Conservation (phyloP, 805 yeast species). For the Pichia cabralensis region DNA sequence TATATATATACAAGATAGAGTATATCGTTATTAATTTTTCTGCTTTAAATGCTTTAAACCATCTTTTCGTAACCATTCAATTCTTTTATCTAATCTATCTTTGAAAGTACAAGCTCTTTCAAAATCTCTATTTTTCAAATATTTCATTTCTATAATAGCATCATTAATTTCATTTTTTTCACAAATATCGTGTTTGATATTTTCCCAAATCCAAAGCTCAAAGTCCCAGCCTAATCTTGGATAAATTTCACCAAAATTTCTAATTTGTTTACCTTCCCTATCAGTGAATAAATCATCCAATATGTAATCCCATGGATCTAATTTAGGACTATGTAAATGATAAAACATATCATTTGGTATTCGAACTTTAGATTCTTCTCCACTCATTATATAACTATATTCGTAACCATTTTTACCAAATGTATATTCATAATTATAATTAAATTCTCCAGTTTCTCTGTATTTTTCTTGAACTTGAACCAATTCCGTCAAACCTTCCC, state of each 20-base stretch:
- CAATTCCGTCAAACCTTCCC: constrained; percentile 8
- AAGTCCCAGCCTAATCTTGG: constrained; percentile 15
- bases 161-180: constrained; percentile 2
- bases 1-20: too few relatives aligned
- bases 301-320: constrained; percentile 35
- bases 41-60: constrained; percentile 9
- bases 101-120: constrained; percentile 15
- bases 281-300: constrained; percentile 13
- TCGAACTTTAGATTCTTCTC: constrained; percentile 4
- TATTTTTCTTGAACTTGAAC: constrained; percentile 8
- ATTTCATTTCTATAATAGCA: constrained; percentile 9
- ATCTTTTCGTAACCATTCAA: constrained; percentile 17
- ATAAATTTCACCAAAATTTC: constrained; percentile 21
- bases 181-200: constrained; percentile 16
- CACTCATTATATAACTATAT: constrained; percentile 8
- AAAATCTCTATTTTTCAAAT: constrained; percentile 15
- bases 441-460: constrained; percentile 10
- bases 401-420: constrained; percentile 11
- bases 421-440: constrained; percentile 15
- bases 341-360: constrained; percentile 23
- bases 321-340: constrained; percentile 42
- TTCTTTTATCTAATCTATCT: constrained; percentile 12
- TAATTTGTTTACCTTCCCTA: constrained; percentile 10
- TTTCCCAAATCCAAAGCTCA: constrained; percentile 20
- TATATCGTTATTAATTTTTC: background rate